phyloP scores from a whole-genome alignment of 2,329 filamentous ascomycete genomes.

The Claviceps cyperi region DNA sequence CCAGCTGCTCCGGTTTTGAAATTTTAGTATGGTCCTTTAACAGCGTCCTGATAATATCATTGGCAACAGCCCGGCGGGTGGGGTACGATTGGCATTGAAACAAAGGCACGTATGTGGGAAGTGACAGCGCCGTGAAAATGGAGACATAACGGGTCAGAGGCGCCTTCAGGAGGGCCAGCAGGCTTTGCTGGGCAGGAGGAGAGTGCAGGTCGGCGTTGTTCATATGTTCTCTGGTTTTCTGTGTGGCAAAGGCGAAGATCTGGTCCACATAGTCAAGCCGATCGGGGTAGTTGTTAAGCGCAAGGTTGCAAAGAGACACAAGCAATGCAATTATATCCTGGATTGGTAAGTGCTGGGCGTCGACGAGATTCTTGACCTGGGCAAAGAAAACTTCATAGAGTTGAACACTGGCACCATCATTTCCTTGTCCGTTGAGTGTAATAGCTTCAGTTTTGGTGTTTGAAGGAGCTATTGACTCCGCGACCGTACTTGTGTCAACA shows the following conservation, averaged over 20 bases:
- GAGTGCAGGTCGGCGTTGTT: constrained; percentile 96
- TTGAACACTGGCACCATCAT: constrained; percentile 53
- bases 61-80: constrained; percentile 78
- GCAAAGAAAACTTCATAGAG: constrained; percentile 96
- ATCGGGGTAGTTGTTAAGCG: constrained; percentile 90
- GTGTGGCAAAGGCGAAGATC: constrained; percentile 73
- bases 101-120: constrained; percentile 83
- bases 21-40: constrained; percentile 72
- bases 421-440: constrained; percentile 31
- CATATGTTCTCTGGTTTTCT: constrained; percentile 75
- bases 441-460: constrained; percentile 33
- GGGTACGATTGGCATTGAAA: constrained; percentile 86
- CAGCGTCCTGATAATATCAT: constrained; percentile 72
- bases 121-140: constrained; percentile 86
- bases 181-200: constrained; percentile 69
- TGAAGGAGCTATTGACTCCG: constrained; percentile 22
- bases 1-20: constrained; percentile 61
- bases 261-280: constrained; percentile 91
- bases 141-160: constrained; percentile 83
- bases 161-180: constrained; percentile 78
- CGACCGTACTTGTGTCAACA: constrained; percentile 17
- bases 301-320: constrained; percentile 86
- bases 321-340: constrained; percentile 89
- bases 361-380: constrained; percentile 86
- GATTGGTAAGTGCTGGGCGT: constrained; percentile 78